Base-by-base conservation (phyloP, 495 filamentous ascomycete genomes). In the Trichocladium antarcticum region DNA sequence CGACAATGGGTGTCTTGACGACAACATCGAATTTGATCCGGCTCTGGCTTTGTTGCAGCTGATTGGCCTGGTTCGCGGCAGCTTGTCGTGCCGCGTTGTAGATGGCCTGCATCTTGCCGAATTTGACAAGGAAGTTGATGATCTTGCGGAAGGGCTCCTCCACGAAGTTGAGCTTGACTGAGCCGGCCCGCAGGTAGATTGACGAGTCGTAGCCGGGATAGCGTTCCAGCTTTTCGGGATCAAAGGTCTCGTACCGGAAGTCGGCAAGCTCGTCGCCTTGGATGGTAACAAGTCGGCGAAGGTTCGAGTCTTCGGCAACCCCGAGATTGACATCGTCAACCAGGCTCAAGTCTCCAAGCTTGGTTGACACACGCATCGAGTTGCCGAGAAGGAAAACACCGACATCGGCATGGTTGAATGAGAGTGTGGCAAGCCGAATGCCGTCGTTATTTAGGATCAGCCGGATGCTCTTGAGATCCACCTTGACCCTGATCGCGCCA, bases 391-490 rank as follows among this genome's bases (percentile, higher is more conserved):
- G 65, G 69, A 92, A 92, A 19, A 98, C 83, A 11, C 85, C 86
- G 38, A 95, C 83, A 66, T 95, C 83, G 9, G 86, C 92, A 43
- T 88, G 87, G 49, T 85, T 89, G 50, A 98, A 81, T 58, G 85
- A 93, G 20, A 98, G 69, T 0, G 92, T 97, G 37, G 90, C 92
- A 15, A 98, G 74, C 22, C 90, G 81, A 44, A 97, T 94, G 4
- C 92, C 93, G 59, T 98, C 92, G 57, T 98, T 96, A 62, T 98
- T 98, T n/a, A 98, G 76, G 54, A 98, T 89, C 42, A 97, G 74
- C 12, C 84, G 77, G 57, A 98, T 93, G 70, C 86, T 92, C 68
- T 94, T 88, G 37, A 98, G 69, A 49, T 94, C 81, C 20, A 93
- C 80, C 68, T 94, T 95, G 68, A 98, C 89, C 42, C 77, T 67